A percentile compares a stretch with the other conserved stretches of the same genome.
phyloP scores from a whole-genome alignment of 2,329 filamentous ascomycete genomes.

The Ceratocystis smalleyi region DNA sequence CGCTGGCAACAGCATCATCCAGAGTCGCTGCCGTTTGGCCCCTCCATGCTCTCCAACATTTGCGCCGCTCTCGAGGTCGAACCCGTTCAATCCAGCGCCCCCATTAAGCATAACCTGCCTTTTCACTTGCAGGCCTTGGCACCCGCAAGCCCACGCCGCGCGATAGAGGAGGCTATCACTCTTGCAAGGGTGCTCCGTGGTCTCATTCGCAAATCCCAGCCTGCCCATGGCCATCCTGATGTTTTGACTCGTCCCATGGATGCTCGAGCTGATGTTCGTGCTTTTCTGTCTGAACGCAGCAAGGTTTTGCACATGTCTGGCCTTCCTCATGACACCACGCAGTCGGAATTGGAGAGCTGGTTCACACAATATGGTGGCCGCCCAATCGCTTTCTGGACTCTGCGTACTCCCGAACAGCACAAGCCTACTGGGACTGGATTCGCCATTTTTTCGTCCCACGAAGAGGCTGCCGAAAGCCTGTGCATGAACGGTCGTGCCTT shows the following conservation, averaged over 20 bases:
- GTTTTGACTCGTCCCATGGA: conserved; percentile 93
- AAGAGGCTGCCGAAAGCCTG: conserved; percentile 94
- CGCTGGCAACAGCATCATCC: conserved; percentile 97
- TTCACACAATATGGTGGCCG: conserved; percentile 97
- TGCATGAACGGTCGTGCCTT: conserved; percentile 98
- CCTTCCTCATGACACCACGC: conserved; percentile 91
- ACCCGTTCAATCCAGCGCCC: conserved; percentile 89
- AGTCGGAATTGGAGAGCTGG: conserved; percentile 98
- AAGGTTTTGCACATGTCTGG: conserved; percentile 98
- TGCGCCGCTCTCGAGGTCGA: conserved; percentile 96
- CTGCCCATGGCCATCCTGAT: conserved; percentile 81
- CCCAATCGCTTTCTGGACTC: conserved; percentile 97
- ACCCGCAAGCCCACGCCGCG: conserved; percentile 83
- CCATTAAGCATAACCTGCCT: conserved; percentile 95
- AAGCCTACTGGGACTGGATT: conserved; percentile 99
- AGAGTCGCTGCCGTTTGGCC: conserved; percentile 90
- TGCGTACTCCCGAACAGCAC: conserved; percentile 94
- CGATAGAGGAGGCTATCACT: conserved; percentile 95
- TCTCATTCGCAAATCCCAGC: conserved; percentile 90
- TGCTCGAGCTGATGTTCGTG: conserved; percentile 85
- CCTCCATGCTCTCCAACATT: conserved; percentile 90
- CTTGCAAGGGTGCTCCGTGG: conserved; percentile 82
- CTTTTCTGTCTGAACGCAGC: conserved; percentile 88
- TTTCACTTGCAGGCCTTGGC: conserved; percentile 95
- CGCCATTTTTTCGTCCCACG: conserved; percentile 95